Percentiles rank a stretch among this genome's conserved stretches.
phyloP scores from a whole-genome alignment of 306 rosid genomes.

The Vicia sativa region DNA sequence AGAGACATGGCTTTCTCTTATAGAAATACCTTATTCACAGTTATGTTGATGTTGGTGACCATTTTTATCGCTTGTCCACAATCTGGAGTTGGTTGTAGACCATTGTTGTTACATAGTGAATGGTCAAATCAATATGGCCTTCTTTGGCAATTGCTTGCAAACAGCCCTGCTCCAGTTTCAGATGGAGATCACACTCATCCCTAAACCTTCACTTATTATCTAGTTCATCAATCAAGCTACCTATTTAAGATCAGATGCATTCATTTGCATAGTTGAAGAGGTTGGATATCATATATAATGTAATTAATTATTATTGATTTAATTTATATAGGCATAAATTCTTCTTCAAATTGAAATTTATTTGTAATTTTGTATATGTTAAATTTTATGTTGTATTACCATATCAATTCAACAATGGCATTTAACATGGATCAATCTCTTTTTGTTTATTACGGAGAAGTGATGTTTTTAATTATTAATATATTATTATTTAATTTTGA shows the following conservation, averaged over 20 bases:
- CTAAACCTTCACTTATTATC: neutral
- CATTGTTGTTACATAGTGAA: constrained; percentile 20
- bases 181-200: constrained; percentile 20
- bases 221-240: neutral
- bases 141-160: constrained; percentile 34
- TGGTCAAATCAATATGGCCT: constrained; percentile 33
- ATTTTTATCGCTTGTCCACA: constrained; percentile 22
- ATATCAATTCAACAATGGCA: too few species aligned
- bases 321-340: neutral
- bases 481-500: too few species aligned
- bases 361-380: too few species aligned
- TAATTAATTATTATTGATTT: neutral
- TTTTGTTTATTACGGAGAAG: too few species aligned
- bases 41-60: constrained; percentile 18
- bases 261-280: neutral
- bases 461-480: too few species aligned
- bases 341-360: neutral
- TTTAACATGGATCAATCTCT: too few species aligned
- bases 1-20: constrained; percentile 31
- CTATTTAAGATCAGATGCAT: neutral
- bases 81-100: constrained; percentile 37
- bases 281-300: neutral
- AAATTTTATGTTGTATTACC: too few species aligned
- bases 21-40: constrained; percentile 25
- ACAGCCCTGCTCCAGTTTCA: neutral